Evolutionary conservation across 2,329 filamentous ascomycete species (phyloP), one percentile per base, ranked within the genome.

Genomic region (Penicillium fuscoglaucum): DNA sequence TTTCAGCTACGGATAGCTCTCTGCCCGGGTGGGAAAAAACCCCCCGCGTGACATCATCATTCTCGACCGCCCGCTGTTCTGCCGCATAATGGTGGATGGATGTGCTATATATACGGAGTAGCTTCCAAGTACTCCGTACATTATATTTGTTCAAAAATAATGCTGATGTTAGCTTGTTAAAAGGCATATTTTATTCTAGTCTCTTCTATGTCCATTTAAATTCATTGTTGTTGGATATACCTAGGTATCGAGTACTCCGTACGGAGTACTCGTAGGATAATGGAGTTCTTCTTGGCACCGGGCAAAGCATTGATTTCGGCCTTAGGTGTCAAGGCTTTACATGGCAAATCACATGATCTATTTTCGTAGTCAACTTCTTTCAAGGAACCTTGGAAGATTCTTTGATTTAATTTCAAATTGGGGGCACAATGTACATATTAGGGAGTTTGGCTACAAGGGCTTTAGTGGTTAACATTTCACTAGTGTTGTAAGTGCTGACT

Each of bases 31-130:
- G 24, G 6, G 4, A 7, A 19, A 13, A 19, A 15, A 9, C 15
- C 2, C 12, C 12, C n/a, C 6, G 43, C 41, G 29, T 56, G 54
- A 56, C 54, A 56, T 56, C 54, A 56, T 55, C 15, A n/a, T 45
- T 24, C 13, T 48, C 15, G 39, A 56, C 54, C 54, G 54, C 54
- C 43, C 19, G 19, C 2, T 15, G 9, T 49, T 55, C 43, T 55
- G 52, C 46, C 46, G n/a, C 2, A 19, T 5, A 31, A 31, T 19
- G 10, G 9, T 13, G 9, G 24, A 10, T n/a, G 5, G 43, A 28
- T 28, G 8, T 45, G 24, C 7, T n/a, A 15, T 33, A 33, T 33
- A 4, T 15, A 33, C 12, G 7, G 17, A n/a, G 10, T 46, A 9
- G 44, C 28, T 19, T 31, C 10, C 10, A 46, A 19, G n/a, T 31